phyloP scores from a whole-genome alignment of 2,329 filamentous ascomycete genomes.

The Aspergillus tubingensis region DNA sequence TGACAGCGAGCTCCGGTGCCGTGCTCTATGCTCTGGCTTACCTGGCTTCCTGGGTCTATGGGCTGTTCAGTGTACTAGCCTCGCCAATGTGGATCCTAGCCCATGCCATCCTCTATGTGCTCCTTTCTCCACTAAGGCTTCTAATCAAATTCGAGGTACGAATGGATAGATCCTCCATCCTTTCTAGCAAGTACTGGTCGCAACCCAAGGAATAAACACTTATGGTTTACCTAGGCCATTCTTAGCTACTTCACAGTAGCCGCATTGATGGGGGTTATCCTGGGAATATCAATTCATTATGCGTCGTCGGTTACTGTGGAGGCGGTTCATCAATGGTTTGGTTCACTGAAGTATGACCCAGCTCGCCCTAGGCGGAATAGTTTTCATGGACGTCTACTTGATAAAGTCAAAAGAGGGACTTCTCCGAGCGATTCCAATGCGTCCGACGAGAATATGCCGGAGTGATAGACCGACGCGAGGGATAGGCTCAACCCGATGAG shows the following conservation, averaged over 20 bases:
- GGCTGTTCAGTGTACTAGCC: conserved; percentile 43
- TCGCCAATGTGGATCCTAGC: conserved; percentile 54
- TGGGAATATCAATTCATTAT: conserved; percentile 62
- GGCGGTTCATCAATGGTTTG: conserved; percentile 50
- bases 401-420: neutral
- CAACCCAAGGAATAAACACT: neutral
- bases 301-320: conserved; percentile 59
- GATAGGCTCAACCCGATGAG: neutral
- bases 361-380: neutral
- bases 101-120: conserved; percentile 42
- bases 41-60: conserved; percentile 23
- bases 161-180: neutral
- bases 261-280: conserved; percentile 64
- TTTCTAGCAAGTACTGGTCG: neutral
- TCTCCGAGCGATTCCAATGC: neutral
- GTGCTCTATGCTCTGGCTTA: conserved; percentile 13
- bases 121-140: conserved; percentile 53
- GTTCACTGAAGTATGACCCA: conserved; percentile 23
- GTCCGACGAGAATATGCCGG: neutral
- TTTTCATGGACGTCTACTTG: neutral
- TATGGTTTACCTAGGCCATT: conserved; percentile 36
- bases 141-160: conserved; percentile 59
- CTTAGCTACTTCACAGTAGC: conserved; percentile 66
- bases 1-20: conserved; percentile 13
- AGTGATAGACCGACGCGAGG: neutral